Percentiles rank a stretch among this genome's conserved stretches.
phyloP scores from a whole-genome alignment of 2,329 filamentous ascomycete species.

The Domatiomyces globalis region DNA sequence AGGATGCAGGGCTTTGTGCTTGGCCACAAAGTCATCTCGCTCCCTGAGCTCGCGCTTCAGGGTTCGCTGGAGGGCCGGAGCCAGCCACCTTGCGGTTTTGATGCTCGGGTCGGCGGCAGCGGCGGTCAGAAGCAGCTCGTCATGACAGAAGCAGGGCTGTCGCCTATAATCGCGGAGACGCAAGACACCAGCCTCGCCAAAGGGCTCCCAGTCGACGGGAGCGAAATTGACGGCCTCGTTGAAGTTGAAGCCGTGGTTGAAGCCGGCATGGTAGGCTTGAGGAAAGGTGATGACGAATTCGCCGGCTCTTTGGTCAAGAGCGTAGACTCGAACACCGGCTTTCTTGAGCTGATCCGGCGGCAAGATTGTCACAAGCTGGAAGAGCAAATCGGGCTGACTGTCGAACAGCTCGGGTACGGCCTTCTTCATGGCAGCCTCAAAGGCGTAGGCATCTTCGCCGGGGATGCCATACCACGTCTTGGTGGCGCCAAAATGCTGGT shows the following conservation, averaged over 20 bases:
- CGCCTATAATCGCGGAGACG: conserved; percentile 74
- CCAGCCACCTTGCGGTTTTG: conserved; percentile 87
- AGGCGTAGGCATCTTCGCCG: conserved; percentile 81
- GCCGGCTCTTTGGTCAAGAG: conserved; percentile 87
- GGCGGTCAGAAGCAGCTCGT: conserved; percentile 84
- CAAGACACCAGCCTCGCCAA: conserved; percentile 71
- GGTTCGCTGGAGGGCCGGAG: conserved; percentile 69
- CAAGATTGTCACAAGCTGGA: conserved; percentile 90
- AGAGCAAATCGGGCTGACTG: conserved; percentile 87
- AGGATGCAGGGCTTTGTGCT: conserved; percentile 43
- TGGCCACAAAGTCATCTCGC: conserved; percentile 53
- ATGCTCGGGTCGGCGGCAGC: conserved; percentile 69
- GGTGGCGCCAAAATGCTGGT: conserved; percentile 93
- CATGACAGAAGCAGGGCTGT: conserved; percentile 93
- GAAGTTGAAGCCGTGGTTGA: conserved; percentile 98
- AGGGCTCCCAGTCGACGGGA: conserved; percentile 87
- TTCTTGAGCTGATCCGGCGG: conserved; percentile 87
- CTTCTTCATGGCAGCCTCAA: conserved; percentile 87
- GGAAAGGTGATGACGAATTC: conserved; percentile 96
- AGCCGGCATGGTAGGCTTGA: conserved; percentile 91
- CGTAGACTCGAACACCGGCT: conserved; percentile 83
- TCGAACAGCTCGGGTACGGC: conserved; percentile 94
- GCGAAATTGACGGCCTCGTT: conserved; percentile 99
- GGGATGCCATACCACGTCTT: conserved; percentile 99
- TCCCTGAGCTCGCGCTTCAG: conserved; percentile 56